Conservation (phyloP, 2,329 filamentous ascomycete species). For the Lachnellula hyalina region DNA sequence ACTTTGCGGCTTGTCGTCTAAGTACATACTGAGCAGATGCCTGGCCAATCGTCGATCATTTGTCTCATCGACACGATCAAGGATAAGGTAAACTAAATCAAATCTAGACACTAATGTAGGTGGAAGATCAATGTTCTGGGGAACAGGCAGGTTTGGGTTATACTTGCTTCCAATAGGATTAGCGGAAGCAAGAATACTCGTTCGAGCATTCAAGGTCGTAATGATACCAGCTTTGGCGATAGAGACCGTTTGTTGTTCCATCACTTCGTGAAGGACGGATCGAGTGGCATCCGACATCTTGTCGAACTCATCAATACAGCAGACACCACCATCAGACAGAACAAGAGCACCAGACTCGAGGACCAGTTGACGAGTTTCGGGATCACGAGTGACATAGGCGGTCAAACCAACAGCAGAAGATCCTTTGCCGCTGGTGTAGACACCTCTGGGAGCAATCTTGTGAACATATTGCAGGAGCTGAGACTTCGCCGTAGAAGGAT, state of each 20-base stretch:
- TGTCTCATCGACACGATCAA: conserved; percentile 89
- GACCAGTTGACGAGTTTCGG: conserved; percentile 67
- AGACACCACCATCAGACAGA: conserved; percentile 68
- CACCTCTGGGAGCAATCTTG: conserved; percentile 88
- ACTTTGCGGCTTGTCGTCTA: conserved; percentile 89
- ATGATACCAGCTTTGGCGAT: conserved; percentile 76
- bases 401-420: conserved; percentile 72
- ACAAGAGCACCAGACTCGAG: conserved; percentile 71
- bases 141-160: conserved; percentile 90
- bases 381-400: conserved; percentile 71
- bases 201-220: conserved; percentile 88
- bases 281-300: conserved; percentile 74
- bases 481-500: conserved; percentile 94
- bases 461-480: conserved; percentile 93
- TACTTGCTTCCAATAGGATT: conserved; percentile 98
- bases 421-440: conserved; percentile 72
- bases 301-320: conserved; percentile 76
- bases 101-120: conserved; percentile 94
- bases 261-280: conserved; percentile 72
- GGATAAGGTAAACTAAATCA: conserved; percentile 92
- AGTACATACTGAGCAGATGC: conserved; percentile 92
- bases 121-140: conserved; percentile 95
- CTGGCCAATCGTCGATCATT: conserved; percentile 83
- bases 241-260: conserved; percentile 76
- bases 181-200: conserved; percentile 91